A percentile compares a stretch with the other conserved stretches of the same genome.
These are phyloP conservation scores for Kuraishia hungarica DNA, from an alignment of 805 yeast genomes.

Conservation along the genomic window DNA sequence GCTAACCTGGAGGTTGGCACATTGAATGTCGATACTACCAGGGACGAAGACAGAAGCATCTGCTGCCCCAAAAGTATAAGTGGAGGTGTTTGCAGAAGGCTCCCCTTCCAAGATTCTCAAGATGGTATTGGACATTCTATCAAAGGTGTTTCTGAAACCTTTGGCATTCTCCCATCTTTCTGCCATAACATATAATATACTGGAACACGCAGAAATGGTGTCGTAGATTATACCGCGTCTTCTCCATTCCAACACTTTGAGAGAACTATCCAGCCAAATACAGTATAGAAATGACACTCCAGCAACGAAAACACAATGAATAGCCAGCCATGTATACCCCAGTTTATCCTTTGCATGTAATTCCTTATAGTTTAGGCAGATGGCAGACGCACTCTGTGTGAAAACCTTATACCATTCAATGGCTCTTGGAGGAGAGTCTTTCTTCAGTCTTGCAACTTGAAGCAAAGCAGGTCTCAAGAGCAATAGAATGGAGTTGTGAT, in stretches of 20 bases:
- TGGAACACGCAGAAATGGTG: slow-evolving; percentile 18
- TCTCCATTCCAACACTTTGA: slow-evolving; percentile 17
- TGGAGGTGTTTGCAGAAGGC: slow-evolving; percentile 1
- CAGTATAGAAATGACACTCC: slow-evolving; percentile 24
- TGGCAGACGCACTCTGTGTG: slow-evolving; percentile 21
- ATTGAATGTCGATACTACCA: slow-evolving; percentile 9
- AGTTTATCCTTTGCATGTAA: slow-evolving; percentile 16
- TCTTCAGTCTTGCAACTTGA: slow-evolving; percentile 11
- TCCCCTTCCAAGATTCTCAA: slow-evolving; percentile 8
- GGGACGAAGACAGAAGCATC: slow-evolving; percentile 8
- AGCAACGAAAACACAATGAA: slow-evolving; percentile 22
- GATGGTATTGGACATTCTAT: slow-evolving; percentile 14
- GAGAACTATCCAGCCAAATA: slow-evolving; percentile 19
- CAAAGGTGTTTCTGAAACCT: slow-evolving; percentile 16
- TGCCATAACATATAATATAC: slow-evolving; percentile 17
- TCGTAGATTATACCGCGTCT: slow-evolving; percentile 14
- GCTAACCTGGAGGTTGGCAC: slow-evolving; percentile 4
- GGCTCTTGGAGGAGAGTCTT: slow-evolving; percentile 11
- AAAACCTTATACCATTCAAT: slow-evolving; percentile 25
- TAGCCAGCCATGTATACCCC: slow-evolving; percentile 21
- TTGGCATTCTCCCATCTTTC: slow-evolving; percentile 19
- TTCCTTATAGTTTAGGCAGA: slow-evolving; percentile 20
- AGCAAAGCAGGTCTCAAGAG: slow-evolving; percentile 22
- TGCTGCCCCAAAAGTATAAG: neutral
- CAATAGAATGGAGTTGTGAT: slow-evolving; percentile 23